Evolutionary conservation across 352 stramenopile species (phyloP).

Genomic region (Globisporangium perplexum): DNA sequence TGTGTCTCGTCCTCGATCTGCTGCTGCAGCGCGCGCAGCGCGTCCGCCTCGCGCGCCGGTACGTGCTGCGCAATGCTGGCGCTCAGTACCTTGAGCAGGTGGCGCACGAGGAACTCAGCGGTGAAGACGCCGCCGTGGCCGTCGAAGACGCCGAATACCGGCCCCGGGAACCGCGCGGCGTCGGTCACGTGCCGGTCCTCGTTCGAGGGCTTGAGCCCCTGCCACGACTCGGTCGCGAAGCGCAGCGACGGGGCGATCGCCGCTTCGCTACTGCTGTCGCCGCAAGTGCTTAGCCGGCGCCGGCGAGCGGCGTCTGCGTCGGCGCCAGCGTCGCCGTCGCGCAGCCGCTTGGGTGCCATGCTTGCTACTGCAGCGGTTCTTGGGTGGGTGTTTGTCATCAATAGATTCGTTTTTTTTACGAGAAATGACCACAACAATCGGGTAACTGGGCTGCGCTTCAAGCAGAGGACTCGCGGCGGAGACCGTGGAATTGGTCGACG

Average conservation of each 20-base stretch:
- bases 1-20: slow-evolving; percentile 16
- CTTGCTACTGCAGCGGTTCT: not conserved
- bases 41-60: slow-evolving; percentile 14
- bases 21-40: slow-evolving; percentile 12
- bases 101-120: slow-evolving; percentile 31
- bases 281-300: not conserved
- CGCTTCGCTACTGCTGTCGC: not conserved
- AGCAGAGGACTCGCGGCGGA: slow-evolving; percentile 2
- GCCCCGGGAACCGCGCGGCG: slow-evolving; percentile 33
- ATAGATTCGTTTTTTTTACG: too few species aligned
- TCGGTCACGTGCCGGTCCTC: slow-evolving; percentile 43
- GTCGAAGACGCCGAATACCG: slow-evolving; percentile 57
- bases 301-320: not conserved
- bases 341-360: slow-evolving; percentile 25
- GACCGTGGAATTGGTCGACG: slow-evolving; percentile 12
- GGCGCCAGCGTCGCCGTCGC: slow-evolving; percentile 7
- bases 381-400: not conserved
- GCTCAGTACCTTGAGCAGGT: slow-evolving; percentile 34
- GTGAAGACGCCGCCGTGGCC: slow-evolving; percentile 51
- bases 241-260: slow-evolving; percentile 11
- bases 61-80: slow-evolving; percentile 25
- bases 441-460: not conserved
- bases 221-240: slow-evolving; percentile 49
- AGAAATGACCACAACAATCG: too few species aligned
- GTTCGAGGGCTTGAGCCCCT: slow-evolving; percentile 46